A percentile compares a stretch with the other conserved stretches of the same genome.
phyloP scores from a whole-genome alignment of 768 basidiomycete genomes.

The Neoboletus brunneissimus region DNA sequence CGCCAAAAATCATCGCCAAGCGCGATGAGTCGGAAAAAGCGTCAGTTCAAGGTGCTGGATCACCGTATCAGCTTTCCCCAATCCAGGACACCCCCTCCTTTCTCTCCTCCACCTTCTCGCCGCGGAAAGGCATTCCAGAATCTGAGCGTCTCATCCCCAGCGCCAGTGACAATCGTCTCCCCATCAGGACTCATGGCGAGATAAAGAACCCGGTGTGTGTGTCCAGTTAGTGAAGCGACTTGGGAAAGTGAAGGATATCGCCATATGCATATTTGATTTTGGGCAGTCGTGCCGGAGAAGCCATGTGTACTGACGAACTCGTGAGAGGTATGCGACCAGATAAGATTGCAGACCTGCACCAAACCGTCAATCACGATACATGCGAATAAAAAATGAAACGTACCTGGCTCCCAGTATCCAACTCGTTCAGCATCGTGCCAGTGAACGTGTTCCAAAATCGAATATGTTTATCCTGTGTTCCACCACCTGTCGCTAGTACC shows the following conservation, averaged over 20 bases:
- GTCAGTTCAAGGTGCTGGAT: neutral
- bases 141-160: slow-evolving; percentile 93
- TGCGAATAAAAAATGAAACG: neutral
- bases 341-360: slow-evolving; percentile 90
- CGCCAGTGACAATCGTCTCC: slow-evolving; percentile 97
- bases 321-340: slow-evolving; percentile 93
- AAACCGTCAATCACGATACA: slow-evolving; percentile 6
- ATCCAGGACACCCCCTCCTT: slow-evolving; percentile 41
- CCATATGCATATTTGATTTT: slow-evolving; percentile 97
- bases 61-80: slow-evolving; percentile 53
- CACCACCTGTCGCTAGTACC: slow-evolving; percentile 90
- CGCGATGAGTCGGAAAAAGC: neutral
- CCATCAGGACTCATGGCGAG: slow-evolving; percentile 98
- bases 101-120: slow-evolving; percentile 44
- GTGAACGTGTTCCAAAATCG: slow-evolving; percentile 94
- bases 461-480: slow-evolving; percentile 98
- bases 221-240: slow-evolving; percentile 92
- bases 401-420: slow-evolving; percentile 97
- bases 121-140: slow-evolving; percentile 99
- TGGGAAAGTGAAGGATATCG: slow-evolving; percentile 91
- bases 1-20: slow-evolving; percentile 1
- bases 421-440: slow-evolving; percentile 79
- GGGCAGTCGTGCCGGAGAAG: slow-evolving; percentile 88
- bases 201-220: slow-evolving; percentile 92
- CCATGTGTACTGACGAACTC: slow-evolving; percentile 98